Percentiles rank a stretch among this genome's conserved stretches.
Conservation (phyloP, 2,329 filamentous ascomycete species). For the Bimuria novae-zelandiae region DNA sequence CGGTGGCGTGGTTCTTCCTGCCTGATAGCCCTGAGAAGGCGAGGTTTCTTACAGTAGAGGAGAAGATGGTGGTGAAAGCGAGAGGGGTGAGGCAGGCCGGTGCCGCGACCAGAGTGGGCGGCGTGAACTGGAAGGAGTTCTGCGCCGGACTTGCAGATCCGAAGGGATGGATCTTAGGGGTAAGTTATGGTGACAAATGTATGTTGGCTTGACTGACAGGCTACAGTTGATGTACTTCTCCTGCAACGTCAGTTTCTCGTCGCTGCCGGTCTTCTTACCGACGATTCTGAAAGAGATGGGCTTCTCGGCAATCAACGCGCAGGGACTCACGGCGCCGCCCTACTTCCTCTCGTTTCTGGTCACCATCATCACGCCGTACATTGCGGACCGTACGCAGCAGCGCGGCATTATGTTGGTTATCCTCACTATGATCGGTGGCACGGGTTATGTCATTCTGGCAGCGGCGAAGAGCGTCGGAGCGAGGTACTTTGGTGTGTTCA, state of each 20-base stretch:
- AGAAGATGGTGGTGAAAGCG: constrained; percentile 41
- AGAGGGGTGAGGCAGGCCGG: constrained; percentile 40
- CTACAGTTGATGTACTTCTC: constrained; percentile 45
- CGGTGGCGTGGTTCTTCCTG: constrained; percentile 49
- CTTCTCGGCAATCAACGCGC: constrained; percentile 67
- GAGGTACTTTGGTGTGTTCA: constrained; percentile 58
- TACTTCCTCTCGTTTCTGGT: constrained; percentile 70
- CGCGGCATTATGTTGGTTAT: constrained; percentile 64
- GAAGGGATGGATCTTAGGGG: constrained; percentile 42
- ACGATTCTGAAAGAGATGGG: constrained; percentile 63
- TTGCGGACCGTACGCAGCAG: constrained; percentile 69
- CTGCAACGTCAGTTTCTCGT: constrained; percentile 58
- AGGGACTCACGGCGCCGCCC: constrained; percentile 73
- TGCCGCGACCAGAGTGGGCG: constrained; percentile 30
- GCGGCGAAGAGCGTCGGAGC: constrained; percentile 56
- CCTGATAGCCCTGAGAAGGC: constrained; percentile 52
- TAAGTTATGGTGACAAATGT: constrained; percentile 17
- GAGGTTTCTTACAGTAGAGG: constrained; percentile 48
- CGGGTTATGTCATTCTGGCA: constrained; percentile 69
- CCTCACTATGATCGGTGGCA: constrained; percentile 61
- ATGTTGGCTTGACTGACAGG: neutral
- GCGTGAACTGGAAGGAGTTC: constrained; percentile 36
- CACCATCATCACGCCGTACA: constrained; percentile 63
- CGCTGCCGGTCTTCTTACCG: constrained; percentile 50
- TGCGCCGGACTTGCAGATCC: constrained; percentile 34